These are phyloP conservation scores for Pterulicium gracile DNA, from an alignment of 1,284 basidiomycete genomes.

Conservation along the genomic window DNA sequence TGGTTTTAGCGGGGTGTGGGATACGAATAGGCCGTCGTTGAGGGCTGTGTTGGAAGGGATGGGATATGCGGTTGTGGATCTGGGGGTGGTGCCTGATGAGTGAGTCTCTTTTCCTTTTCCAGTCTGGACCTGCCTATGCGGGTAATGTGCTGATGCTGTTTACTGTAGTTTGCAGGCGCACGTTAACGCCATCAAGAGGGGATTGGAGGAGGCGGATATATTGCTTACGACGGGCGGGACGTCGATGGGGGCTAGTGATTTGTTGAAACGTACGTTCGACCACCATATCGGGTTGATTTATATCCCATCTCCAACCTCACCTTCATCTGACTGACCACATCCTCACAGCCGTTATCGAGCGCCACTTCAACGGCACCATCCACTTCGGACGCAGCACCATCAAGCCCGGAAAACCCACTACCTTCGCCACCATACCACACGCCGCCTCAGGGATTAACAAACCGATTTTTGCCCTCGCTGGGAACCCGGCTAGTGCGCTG, in stretches of 20 bases:
- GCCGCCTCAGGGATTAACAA: constrained; percentile 29
- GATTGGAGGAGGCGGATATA: constrained; percentile 57
- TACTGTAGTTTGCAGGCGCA: constrained; percentile 50
- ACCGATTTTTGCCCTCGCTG: constrained; percentile 76
- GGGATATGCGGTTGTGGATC: constrained; percentile 71
- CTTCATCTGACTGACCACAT: background rate
- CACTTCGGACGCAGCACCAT: constrained; percentile 72
- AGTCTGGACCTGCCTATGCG: constrained; percentile 5
- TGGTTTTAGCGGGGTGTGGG: constrained; percentile 64
- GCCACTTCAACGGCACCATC: constrained; percentile 59
- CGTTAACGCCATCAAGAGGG: constrained; percentile 42
- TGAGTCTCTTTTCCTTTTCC: constrained; percentile 14
- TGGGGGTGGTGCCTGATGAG: constrained; percentile 74
- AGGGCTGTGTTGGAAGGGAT: constrained; percentile 57
- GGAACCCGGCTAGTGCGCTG: constrained; percentile 84
- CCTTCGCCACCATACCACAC: constrained; percentile 62
- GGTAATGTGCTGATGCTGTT: background rate
- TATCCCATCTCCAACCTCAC: background rate
- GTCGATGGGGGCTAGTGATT: constrained; percentile 81
- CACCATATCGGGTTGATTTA: too few relatives aligned
- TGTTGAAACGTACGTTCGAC: constrained; percentile 54
- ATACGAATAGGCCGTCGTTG: constrained; percentile 78
- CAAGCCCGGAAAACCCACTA: constrained; percentile 77
- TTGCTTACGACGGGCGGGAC: constrained; percentile 82
- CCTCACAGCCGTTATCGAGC: constrained; percentile 61